Evolutionary conservation across 805 yeast species (phyloP), one percentile per base, ranked within the genome.

Genomic region (Saturnispora sanitii): DNA sequence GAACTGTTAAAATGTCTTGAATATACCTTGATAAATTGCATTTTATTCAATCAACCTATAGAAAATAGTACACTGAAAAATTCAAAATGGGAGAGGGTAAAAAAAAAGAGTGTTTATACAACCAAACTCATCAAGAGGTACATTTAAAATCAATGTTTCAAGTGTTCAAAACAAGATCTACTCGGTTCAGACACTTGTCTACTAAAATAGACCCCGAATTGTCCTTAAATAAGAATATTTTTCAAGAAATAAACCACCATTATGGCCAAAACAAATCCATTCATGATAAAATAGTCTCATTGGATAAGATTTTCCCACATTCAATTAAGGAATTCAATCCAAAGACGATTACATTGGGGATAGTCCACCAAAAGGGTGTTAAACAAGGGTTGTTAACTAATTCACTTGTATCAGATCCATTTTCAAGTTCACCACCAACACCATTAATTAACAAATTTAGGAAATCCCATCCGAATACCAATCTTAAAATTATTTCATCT

Each of bases 341-440:
- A 3, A 25, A 8, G 7, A 51, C 49, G 6, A 48, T 60, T 6
- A 48, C 50, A 12, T 49, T 60, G 8, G 65, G 64, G 8, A 38
- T 56, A 12, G 42, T 55, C 13, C 60, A 57, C 35, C 47, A 57
- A 0, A 41, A 45, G 4, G 33, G 41, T 3, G 38, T 50, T 6
- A 44, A 39, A 9, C 36, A 33, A 3, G 61, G 57, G 6, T 45
- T 53, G 6, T 47, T 60, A 18, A 18, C 54, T 17, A 51, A 57
- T 35, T 43, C 56, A 7, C 36, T 60, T 15, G 36, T 56, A 4
- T 47, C 53, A 22, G 65, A 60, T 43, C 65, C 65, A 2, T 42
- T 55, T 28, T 56, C 53, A 13, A 39, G 43, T 15, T 53, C 55
- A 37, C 55, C 53, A 28, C 26, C 39, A 12, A 52, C 53, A 49